These are phyloP conservation scores for Xylariaceae sp. DNA, from an alignment of 2,329 filamentous ascomycete species.

Conservation along the genomic window DNA sequence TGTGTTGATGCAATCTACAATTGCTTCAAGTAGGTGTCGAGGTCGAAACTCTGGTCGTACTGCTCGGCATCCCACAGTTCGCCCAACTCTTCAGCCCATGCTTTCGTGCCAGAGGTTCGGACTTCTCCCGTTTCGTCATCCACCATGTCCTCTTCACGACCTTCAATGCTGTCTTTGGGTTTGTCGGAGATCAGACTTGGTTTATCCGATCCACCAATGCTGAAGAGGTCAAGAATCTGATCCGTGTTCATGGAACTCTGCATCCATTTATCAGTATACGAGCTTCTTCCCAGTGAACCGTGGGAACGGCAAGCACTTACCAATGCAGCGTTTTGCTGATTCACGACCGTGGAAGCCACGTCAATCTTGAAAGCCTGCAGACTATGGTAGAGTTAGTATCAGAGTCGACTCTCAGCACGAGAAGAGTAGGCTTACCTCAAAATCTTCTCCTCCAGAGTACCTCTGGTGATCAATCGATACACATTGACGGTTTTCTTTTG, in stretches of 20 bases:
- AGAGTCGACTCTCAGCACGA: constrained; percentile 1
- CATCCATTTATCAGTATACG: constrained; percentile 16
- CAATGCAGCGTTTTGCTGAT: constrained; percentile 94
- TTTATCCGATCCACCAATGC: constrained; percentile 68
- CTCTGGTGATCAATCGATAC: constrained; percentile 91
- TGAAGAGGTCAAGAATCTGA: constrained; percentile 95
- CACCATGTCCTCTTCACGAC: constrained; percentile 78
- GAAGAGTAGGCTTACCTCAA: constrained; percentile 46
- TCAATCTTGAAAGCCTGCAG: constrained; percentile 99
- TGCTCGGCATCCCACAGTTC: constrained; percentile 97
- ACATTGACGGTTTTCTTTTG: constrained; percentile 99
- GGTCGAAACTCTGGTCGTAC: constrained; percentile 96
- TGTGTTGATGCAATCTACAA: constrained; percentile 47
- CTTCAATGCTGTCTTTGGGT: constrained; percentile 52
- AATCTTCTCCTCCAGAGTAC: constrained; percentile 97
- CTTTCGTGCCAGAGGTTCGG: constrained; percentile 89
- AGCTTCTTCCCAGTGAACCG: not conserved
- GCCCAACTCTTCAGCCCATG: constrained; percentile 88
- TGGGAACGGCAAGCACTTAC: constrained; percentile 21
- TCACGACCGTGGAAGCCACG: constrained; percentile 94
- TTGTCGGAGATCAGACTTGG: constrained; percentile 60
- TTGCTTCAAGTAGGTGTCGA: constrained; percentile 90
- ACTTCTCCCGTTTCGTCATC: constrained; percentile 90
- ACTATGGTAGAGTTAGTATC: constrained; percentile 33
- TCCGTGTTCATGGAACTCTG: constrained; percentile 88